Evolutionary conservation across 257 asterid genomes (phyloP).

Genomic region (Ilex asprella): DNA sequence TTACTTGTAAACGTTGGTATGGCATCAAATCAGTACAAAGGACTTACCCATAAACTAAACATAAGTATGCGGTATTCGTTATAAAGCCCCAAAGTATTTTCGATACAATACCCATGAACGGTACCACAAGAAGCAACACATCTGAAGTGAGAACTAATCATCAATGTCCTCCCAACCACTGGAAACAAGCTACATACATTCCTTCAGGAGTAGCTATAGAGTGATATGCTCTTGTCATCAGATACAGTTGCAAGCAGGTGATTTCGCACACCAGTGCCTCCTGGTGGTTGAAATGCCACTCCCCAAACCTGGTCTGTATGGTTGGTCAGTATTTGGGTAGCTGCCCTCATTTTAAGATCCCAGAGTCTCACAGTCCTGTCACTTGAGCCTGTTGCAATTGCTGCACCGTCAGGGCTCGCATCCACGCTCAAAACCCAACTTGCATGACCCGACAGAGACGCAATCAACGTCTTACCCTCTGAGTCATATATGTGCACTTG

Average conservation of each 20-base stretch:
- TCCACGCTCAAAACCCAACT: constrained; percentile 94
- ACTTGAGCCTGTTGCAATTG: constrained; percentile 86
- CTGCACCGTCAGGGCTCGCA: constrained; percentile 81
- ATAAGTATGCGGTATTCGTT: too few relatives aligned
- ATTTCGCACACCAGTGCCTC: constrained; percentile 45
- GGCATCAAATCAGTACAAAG: too few relatives aligned
- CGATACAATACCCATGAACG: too few relatives aligned
- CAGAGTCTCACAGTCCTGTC: constrained; percentile 78
- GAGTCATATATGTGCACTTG: constrained; percentile 84
- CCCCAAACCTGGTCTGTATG: constrained; percentile 95
- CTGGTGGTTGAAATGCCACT: constrained; percentile 80
- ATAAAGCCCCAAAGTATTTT: too few relatives aligned
- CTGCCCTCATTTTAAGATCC: constrained; percentile 96
- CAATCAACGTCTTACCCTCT: constrained; percentile 61
- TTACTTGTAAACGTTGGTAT: too few relatives aligned
- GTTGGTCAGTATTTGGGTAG: constrained; percentile 71
- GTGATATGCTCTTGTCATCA: constrained; percentile 76
- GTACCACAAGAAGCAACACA: too few relatives aligned
- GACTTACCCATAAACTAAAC: too few relatives aligned
- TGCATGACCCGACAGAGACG: constrained; percentile 79
- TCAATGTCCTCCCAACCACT: too few relatives aligned
- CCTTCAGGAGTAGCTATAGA: constrained; percentile 63
- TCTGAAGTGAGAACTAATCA: too few relatives aligned
- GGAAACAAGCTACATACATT: neutral
- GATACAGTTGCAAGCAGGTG: constrained; percentile 89